Conservation (phyloP, 257 asterid species). For the Gynochthodes officinalis region DNA sequence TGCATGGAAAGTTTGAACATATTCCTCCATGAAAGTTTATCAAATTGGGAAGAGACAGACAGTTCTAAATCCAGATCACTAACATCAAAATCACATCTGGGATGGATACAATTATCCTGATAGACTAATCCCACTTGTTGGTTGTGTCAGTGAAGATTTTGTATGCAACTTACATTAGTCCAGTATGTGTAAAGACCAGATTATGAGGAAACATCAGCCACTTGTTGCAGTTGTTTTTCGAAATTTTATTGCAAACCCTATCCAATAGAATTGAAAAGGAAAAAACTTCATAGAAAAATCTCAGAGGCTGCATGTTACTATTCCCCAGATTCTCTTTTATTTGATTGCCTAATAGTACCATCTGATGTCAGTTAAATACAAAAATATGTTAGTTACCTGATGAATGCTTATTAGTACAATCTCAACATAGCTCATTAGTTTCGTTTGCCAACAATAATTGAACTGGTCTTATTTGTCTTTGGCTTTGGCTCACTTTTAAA, state of each 20-base stretch:
- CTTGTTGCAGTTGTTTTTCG: background rate
- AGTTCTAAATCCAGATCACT: background rate
- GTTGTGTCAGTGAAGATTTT: background rate
- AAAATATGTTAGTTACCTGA: background rate
- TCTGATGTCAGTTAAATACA: background rate
- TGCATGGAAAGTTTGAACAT: background rate
- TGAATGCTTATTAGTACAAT: background rate
- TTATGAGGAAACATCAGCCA: background rate
- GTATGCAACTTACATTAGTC: background rate
- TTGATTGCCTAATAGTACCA: background rate
- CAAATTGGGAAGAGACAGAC: background rate
- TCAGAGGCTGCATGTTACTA: background rate
- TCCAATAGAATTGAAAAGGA: background rate
- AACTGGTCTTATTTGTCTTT: background rate
- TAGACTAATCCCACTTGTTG: conserved; percentile 1
- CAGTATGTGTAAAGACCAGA: background rate
- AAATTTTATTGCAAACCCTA: background rate
- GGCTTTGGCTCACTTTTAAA: background rate
- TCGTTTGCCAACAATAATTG: background rate
- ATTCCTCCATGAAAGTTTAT: background rate
- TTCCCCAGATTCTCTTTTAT: background rate
- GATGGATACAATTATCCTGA: background rate
- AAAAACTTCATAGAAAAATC: background rate
- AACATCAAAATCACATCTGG: background rate
- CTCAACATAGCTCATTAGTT: background rate